A percentile compares a stretch with the other conserved stretches of the same genome.
Conservation (phyloP, 768 basidiomycete genomes). For the Lactarius sanguifluus region DNA sequence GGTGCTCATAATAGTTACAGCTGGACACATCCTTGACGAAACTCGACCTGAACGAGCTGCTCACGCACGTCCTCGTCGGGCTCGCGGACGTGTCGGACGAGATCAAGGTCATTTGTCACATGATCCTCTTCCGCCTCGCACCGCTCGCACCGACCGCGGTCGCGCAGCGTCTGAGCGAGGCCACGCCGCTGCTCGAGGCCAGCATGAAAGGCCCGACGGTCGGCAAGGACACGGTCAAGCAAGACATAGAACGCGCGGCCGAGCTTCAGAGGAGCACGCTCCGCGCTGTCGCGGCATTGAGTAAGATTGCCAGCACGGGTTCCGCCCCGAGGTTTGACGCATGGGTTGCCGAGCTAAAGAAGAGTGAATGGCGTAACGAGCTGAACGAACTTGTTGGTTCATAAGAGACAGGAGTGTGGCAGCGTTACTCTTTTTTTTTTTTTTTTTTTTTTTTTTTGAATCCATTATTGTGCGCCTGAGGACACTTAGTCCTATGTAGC, state of each 20-base stretch:
- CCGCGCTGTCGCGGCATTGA: constrained; percentile 82
- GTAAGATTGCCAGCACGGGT: constrained; percentile 66
- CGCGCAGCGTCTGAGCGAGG: constrained; percentile 78
- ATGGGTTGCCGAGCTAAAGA: constrained; percentile 73
- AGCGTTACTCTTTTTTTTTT: background rate
- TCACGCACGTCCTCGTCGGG: constrained; percentile 76
- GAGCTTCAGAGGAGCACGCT: constrained; percentile 91
- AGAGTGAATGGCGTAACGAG: constrained; percentile 67
- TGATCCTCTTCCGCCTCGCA: constrained; percentile 91
- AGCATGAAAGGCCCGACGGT: constrained; percentile 87
- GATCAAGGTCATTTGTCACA: constrained; percentile 94
- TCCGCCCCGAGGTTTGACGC: constrained; percentile 72
- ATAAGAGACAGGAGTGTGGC: constrained; percentile 22
- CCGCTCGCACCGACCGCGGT: constrained; percentile 84
- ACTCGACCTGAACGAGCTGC: constrained; percentile 84
- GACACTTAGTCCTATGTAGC: too few species aligned
- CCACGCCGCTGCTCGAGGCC: constrained; percentile 78
- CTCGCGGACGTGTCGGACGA: constrained; percentile 91
- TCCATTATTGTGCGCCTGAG: too few species aligned
- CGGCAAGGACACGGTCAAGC: constrained; percentile 95
- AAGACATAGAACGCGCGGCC: constrained; percentile 81
- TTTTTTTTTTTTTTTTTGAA: too few species aligned
- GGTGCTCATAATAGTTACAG: constrained; percentile 40
- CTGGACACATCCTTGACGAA: constrained; percentile 89
- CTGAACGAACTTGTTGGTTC: constrained; percentile 55